Percentiles rank a stretch among this genome's conserved stretches.
Evolutionary conservation across 495 filamentous ascomycete species (phyloP).

Genomic region (Penicillium pulvis): DNA sequence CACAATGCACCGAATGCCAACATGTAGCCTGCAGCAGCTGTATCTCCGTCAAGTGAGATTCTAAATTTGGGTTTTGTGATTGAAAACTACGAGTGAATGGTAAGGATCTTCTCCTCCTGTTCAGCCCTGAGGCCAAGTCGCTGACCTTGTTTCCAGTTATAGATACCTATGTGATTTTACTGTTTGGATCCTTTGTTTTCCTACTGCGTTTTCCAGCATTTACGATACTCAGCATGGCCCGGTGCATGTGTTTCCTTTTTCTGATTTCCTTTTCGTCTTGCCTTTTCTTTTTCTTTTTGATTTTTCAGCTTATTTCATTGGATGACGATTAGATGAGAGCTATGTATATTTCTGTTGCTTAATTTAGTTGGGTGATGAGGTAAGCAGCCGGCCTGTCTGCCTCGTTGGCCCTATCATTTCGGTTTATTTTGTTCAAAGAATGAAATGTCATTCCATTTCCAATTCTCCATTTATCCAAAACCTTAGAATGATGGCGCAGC

Average conservation of each 20-base stretch:
- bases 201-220: background rate
- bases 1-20: constrained; percentile 34
- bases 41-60: constrained; percentile 34
- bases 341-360: constrained; percentile 17
- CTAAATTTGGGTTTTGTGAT: background rate
- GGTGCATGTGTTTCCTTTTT: background rate
- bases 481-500: background rate
- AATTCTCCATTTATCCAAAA: background rate
- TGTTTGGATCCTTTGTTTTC: background rate
- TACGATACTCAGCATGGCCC: constrained; percentile 7
- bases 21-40: constrained; percentile 36
- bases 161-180: constrained; percentile 3
- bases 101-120: constrained; percentile 3
- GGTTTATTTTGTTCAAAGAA: background rate
- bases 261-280: background rate
- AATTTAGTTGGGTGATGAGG: constrained; percentile 16
- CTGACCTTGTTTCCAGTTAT: background rate
- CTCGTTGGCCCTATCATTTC: constrained; percentile 7
- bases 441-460: background rate
- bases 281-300: background rate
- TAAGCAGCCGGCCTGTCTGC: constrained; percentile 23
- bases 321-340: constrained; percentile 1
- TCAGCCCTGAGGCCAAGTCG: background rate
- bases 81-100: constrained; percentile 2
- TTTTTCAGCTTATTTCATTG: background rate